Conservation (phyloP, 352 stramenopile genomes). For the Porosira glacialis region DNA sequence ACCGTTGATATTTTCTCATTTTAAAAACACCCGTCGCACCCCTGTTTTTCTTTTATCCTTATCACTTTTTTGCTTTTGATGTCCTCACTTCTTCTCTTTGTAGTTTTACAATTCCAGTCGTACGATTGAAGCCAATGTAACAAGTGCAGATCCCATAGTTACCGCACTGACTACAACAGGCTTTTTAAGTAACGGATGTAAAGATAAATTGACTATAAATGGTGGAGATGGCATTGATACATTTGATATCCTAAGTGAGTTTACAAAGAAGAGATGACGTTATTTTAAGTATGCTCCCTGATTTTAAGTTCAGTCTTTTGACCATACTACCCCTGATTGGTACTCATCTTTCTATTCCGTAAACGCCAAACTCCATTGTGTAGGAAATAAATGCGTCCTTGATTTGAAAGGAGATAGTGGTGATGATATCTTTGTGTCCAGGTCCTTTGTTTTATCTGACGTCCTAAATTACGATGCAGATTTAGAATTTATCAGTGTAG, state of each 20-base stretch:
- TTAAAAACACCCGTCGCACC: background rate
- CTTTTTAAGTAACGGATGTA: slow-evolving; percentile 42
- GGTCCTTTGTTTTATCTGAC: slow-evolving; percentile 52
- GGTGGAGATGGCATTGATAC: slow-evolving; percentile 15
- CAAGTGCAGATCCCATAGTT: slow-evolving; percentile 26
- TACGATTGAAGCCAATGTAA: slow-evolving; percentile 17
- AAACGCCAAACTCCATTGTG: slow-evolving; percentile 41
- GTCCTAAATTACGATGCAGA: too few relatives aligned
- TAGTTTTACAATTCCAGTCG: slow-evolving; percentile 39
- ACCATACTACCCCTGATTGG: background rate
- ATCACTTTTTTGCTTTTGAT: background rate
- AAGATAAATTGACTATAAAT: slow-evolving; percentile 35
- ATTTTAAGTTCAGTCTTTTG: background rate
- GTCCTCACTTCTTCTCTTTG: slow-evolving; percentile 23
- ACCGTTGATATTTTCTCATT: background rate
- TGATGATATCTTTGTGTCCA: slow-evolving; percentile 38
- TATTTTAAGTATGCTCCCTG: background rate
- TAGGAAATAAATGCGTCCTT: slow-evolving; percentile 44
- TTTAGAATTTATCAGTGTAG: too few relatives aligned
- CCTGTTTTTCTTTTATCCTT: background rate
- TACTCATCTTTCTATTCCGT: background rate
- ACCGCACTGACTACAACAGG: slow-evolving; percentile 51
- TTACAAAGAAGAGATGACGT: background rate
- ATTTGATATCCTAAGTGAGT: background rate
- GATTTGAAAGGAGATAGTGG: slow-evolving; percentile 50